Base-by-base conservation (phyloP, 768 basidiomycete genomes). In the Boletus patriciae region DNA sequence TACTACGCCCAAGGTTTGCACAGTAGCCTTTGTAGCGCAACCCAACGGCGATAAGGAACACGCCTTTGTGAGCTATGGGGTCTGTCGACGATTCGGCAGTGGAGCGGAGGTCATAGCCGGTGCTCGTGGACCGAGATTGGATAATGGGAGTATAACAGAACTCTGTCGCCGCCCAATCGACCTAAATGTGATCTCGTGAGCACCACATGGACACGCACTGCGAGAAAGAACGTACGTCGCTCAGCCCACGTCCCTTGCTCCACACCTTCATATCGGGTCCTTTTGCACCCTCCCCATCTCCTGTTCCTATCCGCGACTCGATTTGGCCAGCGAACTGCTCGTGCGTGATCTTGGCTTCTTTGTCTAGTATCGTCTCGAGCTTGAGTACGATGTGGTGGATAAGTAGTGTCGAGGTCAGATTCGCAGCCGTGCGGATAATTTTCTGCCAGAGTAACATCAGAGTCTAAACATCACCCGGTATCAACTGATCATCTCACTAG, bases 101-200 rank as follows among this genome's bases (percentile, higher is more conserved):
- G 40, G 88, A 87, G 56, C 87, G 85, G 46, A 98, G 77, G 70
- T 98, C 96, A 70, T 96, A 98, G 8, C 92, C 90, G 11, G 82
- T 78, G 57, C 80, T 83, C 36, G 88, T 88, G 9, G 92, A 89
- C 41, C 88, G 88, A 7, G 95, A 98, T 63, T 98, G 96, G 68
- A 98, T 92, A 70, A 98, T 95, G 3, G 96, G 94, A 3, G 91
- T 84, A 72, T 96, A 98, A 63, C 91, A 90, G 74, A 95, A 96
- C 72, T 99, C 97, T 7, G 90, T 88, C 3, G 86, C 81, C n/a
- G 78, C 76, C 84, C 91, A 96, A 68, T 99, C 94, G 54, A 94
- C 81, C 92, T 97, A 64, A 15, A 55, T 50, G 40, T 52, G 4
- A 54, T 18, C 18, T 45, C 46, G 58, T 57, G 54, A 49, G 57